Evolutionary conservation across 495 filamentous ascomycete species (phyloP).

Genomic region (Aspergillus saccharolyticus): DNA sequence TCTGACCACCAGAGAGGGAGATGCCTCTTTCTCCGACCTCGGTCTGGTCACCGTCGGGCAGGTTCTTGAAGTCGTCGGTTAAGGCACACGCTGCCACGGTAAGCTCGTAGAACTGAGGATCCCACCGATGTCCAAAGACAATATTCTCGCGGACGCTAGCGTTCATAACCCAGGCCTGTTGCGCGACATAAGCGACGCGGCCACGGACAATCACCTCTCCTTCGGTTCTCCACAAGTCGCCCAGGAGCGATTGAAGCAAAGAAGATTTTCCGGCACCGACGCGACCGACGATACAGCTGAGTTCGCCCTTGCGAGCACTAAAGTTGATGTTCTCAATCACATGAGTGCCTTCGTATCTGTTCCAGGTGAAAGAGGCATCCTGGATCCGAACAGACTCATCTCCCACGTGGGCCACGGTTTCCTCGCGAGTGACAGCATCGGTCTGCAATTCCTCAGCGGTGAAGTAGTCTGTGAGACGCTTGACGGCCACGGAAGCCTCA

Average conservation of each 20-base stretch:
- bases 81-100: slow-evolving; percentile 94
- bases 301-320: slow-evolving; percentile 80
- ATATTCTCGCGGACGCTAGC: slow-evolving; percentile 96
- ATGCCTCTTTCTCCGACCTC: slow-evolving; percentile 97
- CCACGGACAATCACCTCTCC: slow-evolving; percentile 82
- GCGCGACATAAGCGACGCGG: slow-evolving; percentile 81
- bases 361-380: slow-evolving; percentile 92
- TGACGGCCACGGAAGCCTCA: slow-evolving; percentile 89
- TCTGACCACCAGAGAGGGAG: slow-evolving; percentile 94
- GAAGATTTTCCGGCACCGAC: slow-evolving; percentile 95
- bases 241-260: slow-evolving; percentile 77
- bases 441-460: slow-evolving; percentile 83
- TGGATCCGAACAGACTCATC: slow-evolving; percentile 81
- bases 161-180: slow-evolving; percentile 96
- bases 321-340: slow-evolving; percentile 77
- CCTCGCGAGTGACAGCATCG: slow-evolving; percentile 69
- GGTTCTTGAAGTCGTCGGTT: slow-evolving; percentile 80
- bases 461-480: slow-evolving; percentile 79
- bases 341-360: slow-evolving; percentile 60
- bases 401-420: slow-evolving; percentile 62
- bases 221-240: slow-evolving; percentile 84
- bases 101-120: slow-evolving; percentile 89
- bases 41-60: slow-evolving; percentile 95
- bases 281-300: slow-evolving; percentile 90
- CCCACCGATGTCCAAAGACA: slow-evolving; percentile 91